These are phyloP conservation scores for Carex littledalei DNA, from an alignment of 176 grass and related monocot species.

Conservation along the genomic window DNA sequence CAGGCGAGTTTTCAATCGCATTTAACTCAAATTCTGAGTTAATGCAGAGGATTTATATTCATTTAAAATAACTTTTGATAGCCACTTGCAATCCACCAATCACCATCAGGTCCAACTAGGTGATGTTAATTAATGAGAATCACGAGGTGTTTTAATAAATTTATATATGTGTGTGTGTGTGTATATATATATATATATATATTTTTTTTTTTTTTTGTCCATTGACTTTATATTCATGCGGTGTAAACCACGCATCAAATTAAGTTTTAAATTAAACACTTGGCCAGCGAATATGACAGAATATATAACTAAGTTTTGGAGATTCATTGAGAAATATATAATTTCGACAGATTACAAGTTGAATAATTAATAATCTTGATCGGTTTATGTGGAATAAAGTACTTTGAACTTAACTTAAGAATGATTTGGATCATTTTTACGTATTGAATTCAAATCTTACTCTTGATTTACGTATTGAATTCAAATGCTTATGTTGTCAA, in stretches of 20 bases:
- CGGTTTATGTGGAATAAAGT: background rate
- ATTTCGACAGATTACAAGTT: background rate
- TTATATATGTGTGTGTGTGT: background rate
- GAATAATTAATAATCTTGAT: background rate
- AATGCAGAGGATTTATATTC: background rate
- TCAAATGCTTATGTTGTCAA: too few relatives aligned
- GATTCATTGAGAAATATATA: background rate
- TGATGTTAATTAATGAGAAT: background rate
- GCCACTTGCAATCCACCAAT: background rate
- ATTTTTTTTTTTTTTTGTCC: background rate
- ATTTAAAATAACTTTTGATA: background rate
- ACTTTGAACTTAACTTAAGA: too few relatives aligned
- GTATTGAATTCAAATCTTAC: too few relatives aligned
- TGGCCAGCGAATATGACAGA: background rate
- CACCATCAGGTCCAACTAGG: background rate
- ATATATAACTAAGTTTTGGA: background rate
- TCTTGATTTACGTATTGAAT: too few relatives aligned
- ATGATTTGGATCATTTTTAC: too few relatives aligned
- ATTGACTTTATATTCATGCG: background rate
- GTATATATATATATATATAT: background rate
- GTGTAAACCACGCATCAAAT: background rate
- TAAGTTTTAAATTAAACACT: background rate
- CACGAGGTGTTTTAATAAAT: background rate
- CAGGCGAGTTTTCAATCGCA: too few relatives aligned
- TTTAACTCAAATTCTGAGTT: too few relatives aligned